A percentile compares a stretch with the other conserved stretches of the same genome.
phyloP scores from a whole-genome alignment of 2,329 filamentous ascomycete species.

The Capronia coronata region DNA sequence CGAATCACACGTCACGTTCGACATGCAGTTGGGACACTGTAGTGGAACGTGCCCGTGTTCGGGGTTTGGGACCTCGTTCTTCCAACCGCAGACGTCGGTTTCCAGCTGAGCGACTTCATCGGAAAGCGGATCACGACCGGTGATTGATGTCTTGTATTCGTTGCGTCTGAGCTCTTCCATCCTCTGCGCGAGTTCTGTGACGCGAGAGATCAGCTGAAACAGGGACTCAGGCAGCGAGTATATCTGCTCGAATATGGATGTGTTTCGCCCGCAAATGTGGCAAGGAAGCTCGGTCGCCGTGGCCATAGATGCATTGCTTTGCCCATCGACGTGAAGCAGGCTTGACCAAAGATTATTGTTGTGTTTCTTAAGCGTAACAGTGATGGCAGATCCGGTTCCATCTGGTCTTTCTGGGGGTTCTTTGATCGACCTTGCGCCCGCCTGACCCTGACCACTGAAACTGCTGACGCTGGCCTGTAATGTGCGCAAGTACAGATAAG shows the following conservation, averaged over 20 bases:
- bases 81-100: conserved; percentile 5
- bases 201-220: conserved; percentile 2
- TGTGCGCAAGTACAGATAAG: conserved; percentile 5
- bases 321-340: background rate
- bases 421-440: background rate
- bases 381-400: background rate
- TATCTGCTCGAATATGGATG: conserved; percentile 7
- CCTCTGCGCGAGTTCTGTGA: background rate
- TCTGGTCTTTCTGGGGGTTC: background rate
- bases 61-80: conserved; percentile 2
- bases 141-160: background rate
- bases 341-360: background rate
- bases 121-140: background rate
- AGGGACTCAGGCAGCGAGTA: conserved; percentile 5
- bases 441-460: background rate
- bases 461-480: conserved; percentile 1
- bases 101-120: conserved; percentile 1
- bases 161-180: background rate
- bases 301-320: background rate
- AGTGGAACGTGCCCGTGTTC: background rate
- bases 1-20: background rate
- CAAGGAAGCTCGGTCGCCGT: background rate
- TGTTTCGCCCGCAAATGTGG: background rate
- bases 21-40: background rate
- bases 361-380: background rate